Evolutionary conservation across 805 yeast species (phyloP).

Genomic region (Lachancea nothofagi): DNA sequence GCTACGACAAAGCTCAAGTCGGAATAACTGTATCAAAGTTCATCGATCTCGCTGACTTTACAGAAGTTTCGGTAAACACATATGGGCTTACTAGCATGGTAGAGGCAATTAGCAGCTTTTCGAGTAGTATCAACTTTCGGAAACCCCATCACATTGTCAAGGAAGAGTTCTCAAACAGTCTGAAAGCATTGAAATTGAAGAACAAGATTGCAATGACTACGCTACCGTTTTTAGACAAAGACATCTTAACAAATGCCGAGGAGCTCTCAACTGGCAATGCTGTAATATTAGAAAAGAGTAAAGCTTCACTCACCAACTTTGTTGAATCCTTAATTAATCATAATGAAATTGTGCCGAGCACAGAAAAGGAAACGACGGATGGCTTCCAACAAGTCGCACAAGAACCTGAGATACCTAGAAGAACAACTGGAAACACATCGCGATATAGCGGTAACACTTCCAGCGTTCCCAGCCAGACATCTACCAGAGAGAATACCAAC

Average conservation of each 20-base stretch:
- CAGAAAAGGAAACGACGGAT: background rate
- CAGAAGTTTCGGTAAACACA: constrained; percentile 4
- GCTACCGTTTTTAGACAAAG: constrained; percentile 14
- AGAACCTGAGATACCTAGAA: background rate
- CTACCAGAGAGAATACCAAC: background rate
- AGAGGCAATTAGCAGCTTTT: background rate
- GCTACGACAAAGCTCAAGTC: background rate
- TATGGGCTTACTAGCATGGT: background rate
- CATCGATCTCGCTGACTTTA: constrained; percentile 6
- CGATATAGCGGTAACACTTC: constrained; percentile 3
- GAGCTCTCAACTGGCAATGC: constrained; percentile 13
- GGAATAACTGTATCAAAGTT: constrained; percentile 6
- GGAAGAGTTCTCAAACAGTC: background rate
- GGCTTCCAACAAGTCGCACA: background rate
- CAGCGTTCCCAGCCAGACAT: background rate
- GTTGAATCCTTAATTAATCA: background rate
- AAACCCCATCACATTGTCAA: background rate
- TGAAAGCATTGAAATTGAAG: background rate
- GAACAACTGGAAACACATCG: background rate
- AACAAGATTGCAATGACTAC: constrained; percentile 1
- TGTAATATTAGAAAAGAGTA: constrained; percentile 1
- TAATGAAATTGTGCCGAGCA: background rate
- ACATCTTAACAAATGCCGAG: constrained; percentile 18
- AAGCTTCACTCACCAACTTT: background rate
- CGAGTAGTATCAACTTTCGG: background rate